phyloP scores from a whole-genome alignment of 2,329 filamentous ascomycete genomes.

The Aspergillus melleus region DNA sequence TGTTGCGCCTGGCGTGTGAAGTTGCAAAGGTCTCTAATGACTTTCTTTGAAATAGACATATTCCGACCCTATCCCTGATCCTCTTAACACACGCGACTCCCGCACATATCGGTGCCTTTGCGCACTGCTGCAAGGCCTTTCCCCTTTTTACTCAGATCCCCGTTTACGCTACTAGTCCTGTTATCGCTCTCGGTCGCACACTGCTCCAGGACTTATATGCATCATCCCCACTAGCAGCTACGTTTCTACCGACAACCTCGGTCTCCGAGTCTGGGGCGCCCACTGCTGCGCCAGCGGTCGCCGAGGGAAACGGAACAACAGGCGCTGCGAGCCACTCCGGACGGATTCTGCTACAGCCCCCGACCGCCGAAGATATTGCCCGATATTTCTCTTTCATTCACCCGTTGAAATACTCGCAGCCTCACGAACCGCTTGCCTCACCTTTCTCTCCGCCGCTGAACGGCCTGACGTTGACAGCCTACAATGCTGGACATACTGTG shows the following conservation, averaged over 20 bases:
- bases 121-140: conserved; percentile 95
- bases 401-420: conserved; percentile 93
- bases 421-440: conserved; percentile 83
- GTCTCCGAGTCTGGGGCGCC: conserved; percentile 60
- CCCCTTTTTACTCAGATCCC: conserved; percentile 89
- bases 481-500: conserved; percentile 92
- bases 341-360: conserved; percentile 63
- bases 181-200: conserved; percentile 89
- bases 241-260: conserved; percentile 71
- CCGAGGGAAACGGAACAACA: conserved; percentile 29
- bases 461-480: conserved; percentile 90
- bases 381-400: conserved; percentile 89
- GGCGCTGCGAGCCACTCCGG: conserved; percentile 28
- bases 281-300: conserved; percentile 39
- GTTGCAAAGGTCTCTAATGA: not conserved
- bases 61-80: conserved; percentile 87
- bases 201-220: conserved; percentile 89
- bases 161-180: conserved; percentile 89
- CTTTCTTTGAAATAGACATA: conserved; percentile 59
- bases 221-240: conserved; percentile 83
- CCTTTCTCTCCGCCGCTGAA: conserved; percentile 87
- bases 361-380: conserved; percentile 84
- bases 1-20: conserved; percentile 14
- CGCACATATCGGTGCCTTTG: conserved; percentile 87
- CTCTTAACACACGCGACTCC: conserved; percentile 93